Conservation (phyloP, 257 asterid species). For the Henckelia pumila region DNA sequence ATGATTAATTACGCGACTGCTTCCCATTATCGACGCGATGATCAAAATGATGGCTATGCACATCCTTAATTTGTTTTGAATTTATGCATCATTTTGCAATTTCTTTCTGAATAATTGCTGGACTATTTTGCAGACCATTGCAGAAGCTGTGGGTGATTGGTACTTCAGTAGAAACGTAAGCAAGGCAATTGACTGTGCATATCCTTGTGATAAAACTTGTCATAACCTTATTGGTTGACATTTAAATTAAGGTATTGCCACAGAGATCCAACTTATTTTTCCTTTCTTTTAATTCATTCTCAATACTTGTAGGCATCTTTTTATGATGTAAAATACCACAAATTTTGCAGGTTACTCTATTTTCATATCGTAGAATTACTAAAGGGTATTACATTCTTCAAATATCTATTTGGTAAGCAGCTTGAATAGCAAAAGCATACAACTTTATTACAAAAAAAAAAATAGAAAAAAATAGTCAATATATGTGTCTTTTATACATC, state of each 20-base stretch:
- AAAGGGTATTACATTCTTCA: constrained; percentile 27
- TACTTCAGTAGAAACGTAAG: constrained; percentile 63
- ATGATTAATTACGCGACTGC: neutral
- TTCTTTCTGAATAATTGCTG: neutral
- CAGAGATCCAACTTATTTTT: neutral
- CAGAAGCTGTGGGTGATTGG: constrained; percentile 98
- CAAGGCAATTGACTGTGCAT: constrained; percentile 85
- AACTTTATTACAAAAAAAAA: neutral
- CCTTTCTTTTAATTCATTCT: neutral
- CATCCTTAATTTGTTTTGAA: neutral
- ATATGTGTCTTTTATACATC: neutral
- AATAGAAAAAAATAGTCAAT: constrained; percentile 11
- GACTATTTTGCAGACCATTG: constrained; percentile 50
- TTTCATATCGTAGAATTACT: constrained; percentile 3
- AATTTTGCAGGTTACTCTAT: constrained; percentile 17
- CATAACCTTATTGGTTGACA: constrained; percentile 50
- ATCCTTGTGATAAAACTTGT: constrained; percentile 80
- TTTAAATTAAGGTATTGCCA: constrained; percentile 16
- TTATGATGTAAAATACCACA: neutral
- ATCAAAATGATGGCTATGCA: neutral
- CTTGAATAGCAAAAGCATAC: neutral
- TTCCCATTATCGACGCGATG: neutral
- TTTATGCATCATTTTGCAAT: too few species aligned
- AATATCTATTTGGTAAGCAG: constrained; percentile 4
- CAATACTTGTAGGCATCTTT: neutral